Evolutionary conservation across 2,329 filamentous ascomycete species (phyloP).

Genomic region (Cryphonectria nitschkei): DNA sequence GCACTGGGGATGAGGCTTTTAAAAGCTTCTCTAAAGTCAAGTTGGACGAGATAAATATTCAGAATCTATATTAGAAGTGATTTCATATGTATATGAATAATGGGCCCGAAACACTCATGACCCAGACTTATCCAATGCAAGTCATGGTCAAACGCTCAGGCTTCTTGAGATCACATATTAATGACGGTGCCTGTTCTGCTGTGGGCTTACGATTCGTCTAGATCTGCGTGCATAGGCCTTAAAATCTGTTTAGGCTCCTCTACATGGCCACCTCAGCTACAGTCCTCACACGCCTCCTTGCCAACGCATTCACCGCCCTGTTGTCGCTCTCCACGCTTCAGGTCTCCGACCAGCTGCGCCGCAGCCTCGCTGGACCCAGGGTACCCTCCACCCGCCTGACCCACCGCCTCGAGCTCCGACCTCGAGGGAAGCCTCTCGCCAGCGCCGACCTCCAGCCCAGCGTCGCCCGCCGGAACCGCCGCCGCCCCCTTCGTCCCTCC

Average conservation of each 20-base stretch:
- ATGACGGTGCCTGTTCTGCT: neutral
- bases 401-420: constrained; percentile 21
- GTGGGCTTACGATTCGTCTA: neutral
- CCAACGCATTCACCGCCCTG: neutral
- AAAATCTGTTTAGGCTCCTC: neutral
- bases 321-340: neutral
- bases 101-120: neutral
- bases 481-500: constrained; percentile 31
- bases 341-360: constrained; percentile 11
- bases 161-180: no score
- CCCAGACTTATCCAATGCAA: no score
- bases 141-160: no score
- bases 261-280: constrained; percentile 10
- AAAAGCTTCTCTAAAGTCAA: neutral
- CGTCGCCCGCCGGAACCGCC: neutral
- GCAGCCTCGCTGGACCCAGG: constrained; percentile 24
- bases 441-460: constrained; percentile 4
- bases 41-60: no score
- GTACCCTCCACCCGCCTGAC: constrained; percentile 22
- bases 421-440: constrained; percentile 16
- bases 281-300: constrained; percentile 27
- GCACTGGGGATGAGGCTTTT: no score
- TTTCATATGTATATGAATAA: neutral
- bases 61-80: neutral
- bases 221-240: neutral